Evolutionary conservation across 2,329 filamentous ascomycete species (phyloP).

Genomic region (Penicillium sp.): DNA sequence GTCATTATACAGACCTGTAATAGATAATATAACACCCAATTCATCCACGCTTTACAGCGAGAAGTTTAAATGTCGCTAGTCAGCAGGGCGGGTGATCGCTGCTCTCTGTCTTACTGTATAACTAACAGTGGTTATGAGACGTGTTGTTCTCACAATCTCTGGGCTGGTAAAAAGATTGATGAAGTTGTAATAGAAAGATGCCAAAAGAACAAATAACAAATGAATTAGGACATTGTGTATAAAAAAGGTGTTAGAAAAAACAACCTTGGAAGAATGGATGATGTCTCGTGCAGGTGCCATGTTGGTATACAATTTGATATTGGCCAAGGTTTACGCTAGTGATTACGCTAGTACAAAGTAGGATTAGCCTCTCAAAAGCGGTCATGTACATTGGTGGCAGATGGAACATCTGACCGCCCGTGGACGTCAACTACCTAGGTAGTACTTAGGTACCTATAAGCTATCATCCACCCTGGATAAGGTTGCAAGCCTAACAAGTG

Average conservation of each 20-base stretch:
- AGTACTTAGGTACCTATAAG: not conserved
- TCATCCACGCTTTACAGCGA: not conserved
- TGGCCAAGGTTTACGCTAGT: not conserved
- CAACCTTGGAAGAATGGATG: not conserved
- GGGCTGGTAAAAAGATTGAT: not conserved
- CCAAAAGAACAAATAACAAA: not conserved
- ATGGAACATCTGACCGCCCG: conserved; percentile 2
- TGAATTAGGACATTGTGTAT: not conserved
- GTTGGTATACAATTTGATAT: no score
- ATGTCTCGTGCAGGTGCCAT: not conserved
- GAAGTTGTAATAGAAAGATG: not conserved
- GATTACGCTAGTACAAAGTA: not conserved
- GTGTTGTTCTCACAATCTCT: not conserved
- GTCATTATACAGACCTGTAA: no score
- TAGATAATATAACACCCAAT: no score
- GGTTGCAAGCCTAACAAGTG: not conserved
- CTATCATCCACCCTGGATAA: not conserved
- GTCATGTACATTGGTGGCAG: not conserved
- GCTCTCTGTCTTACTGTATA: not conserved
- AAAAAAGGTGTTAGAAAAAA: not conserved
- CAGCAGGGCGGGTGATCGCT: not conserved
- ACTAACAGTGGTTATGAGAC: not conserved
- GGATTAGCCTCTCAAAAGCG: not conserved
- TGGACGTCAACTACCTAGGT: not conserved
- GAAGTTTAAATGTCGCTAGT: not conserved